Evolutionary conservation across 441 rosid genomes (phyloP).

Genomic region (Corymbia citriodora): DNA sequence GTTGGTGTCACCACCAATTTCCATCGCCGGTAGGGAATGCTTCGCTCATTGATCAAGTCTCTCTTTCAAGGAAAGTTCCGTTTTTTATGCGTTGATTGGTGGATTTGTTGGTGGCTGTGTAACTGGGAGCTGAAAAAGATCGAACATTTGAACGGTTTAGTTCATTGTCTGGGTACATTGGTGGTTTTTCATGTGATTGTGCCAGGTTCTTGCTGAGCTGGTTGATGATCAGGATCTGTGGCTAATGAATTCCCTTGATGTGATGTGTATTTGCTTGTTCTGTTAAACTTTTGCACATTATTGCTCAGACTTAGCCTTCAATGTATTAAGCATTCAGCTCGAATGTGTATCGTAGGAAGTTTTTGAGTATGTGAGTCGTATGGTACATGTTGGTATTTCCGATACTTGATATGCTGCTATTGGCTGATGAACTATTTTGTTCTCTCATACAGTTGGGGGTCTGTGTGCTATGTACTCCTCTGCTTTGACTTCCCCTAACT

Average conservation of each 20-base stretch:
- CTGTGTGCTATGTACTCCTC: background rate
- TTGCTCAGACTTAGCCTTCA: background rate
- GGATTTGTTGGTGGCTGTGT: background rate
- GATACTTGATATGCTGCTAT: background rate
- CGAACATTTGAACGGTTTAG: background rate
- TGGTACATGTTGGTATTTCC: background rate
- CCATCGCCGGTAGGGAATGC: constrained; percentile 41
- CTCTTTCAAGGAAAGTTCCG: background rate
- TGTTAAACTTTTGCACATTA: background rate
- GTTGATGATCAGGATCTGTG: background rate
- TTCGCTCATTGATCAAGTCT: background rate
- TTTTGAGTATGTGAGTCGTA: background rate
- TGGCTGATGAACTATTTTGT: background rate
- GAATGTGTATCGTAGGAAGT: background rate
- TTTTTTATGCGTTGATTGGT: background rate
- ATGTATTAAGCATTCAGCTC: background rate
- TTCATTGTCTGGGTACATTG: background rate
- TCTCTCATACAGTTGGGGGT: background rate
- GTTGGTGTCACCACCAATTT: constrained; percentile 75
- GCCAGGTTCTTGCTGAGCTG: background rate
- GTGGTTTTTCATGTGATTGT: background rate
- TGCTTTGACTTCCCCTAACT: background rate
- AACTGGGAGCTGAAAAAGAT: background rate
- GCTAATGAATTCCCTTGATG: background rate
- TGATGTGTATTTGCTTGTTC: background rate